Conservation (phyloP, 352 stramenopile species). For the Phytophthora pini region DNA sequence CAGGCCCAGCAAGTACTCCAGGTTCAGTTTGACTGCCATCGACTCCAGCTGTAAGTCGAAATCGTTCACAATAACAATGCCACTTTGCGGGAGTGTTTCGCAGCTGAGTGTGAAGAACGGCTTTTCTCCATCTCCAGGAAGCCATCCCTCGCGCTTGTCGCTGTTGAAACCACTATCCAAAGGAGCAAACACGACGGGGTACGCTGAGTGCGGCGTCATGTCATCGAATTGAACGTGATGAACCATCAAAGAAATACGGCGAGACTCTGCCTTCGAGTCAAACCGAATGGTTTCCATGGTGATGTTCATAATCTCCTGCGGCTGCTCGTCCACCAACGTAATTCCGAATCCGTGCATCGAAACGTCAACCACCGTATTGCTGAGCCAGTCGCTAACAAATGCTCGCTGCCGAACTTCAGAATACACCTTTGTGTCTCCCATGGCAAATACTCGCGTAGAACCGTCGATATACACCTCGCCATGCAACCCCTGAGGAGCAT, state of each 20-base stretch:
- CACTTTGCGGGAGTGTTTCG: conserved; percentile 68
- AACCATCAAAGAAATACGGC: conserved; percentile 61
- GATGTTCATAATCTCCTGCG: conserved; percentile 85
- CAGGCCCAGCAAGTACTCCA: conserved; percentile 82
- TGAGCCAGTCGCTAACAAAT: conserved; percentile 77
- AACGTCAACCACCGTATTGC: conserved; percentile 76
- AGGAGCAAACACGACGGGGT: conserved; percentile 79
- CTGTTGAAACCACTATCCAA: conserved; percentile 90
- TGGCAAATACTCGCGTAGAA: conserved; percentile 77
- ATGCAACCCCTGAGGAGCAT: conserved; percentile 60
- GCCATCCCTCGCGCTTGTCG: conserved; percentile 86
- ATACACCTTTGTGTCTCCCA: conserved; percentile 77
- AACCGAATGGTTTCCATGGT: conserved; percentile 88
- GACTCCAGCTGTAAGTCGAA: conserved; percentile 79
- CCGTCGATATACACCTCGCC: conserved; percentile 90
- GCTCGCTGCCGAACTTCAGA: conserved; percentile 59
- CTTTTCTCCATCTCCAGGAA: conserved; percentile 73
- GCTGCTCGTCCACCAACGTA: conserved; percentile 80
- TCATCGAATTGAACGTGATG: conserved; percentile 90
- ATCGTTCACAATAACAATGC: conserved; percentile 81
- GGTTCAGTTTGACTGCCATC: conserved; percentile 76
- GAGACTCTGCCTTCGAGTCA: conserved; percentile 54
- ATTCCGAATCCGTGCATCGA: conserved; percentile 77
- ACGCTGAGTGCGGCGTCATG: conserved; percentile 76
- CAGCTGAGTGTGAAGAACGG: conserved; percentile 76